These are phyloP conservation scores for Sequoiadendron giganteum DNA, from an alignment of 75 land plant species.

Conservation along the genomic window DNA sequence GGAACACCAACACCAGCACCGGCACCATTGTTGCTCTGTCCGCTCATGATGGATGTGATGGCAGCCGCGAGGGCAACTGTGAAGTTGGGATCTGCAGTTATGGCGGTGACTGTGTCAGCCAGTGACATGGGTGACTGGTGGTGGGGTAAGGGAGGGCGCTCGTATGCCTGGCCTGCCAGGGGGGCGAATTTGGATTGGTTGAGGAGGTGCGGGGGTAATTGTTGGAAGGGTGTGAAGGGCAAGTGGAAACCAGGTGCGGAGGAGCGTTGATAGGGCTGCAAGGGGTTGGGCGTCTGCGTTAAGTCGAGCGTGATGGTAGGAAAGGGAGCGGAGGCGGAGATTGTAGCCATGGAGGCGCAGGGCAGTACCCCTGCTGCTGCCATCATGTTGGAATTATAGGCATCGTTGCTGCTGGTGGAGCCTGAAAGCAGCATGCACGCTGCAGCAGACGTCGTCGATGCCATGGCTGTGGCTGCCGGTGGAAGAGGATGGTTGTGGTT, in stretches of 20 bases:
- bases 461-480: background rate
- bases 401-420: constrained; percentile 12
- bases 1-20: no score
- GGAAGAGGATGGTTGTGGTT: background rate
- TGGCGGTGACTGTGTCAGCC: constrained; percentile 38
- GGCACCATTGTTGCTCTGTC: background rate
- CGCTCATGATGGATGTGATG: constrained; percentile 41
- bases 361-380: background rate
- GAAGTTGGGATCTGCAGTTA: constrained; percentile 74
- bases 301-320: constrained; percentile 62
- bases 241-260: background rate
- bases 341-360: constrained; percentile 29
- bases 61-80: constrained; percentile 73
- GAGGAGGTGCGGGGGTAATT: constrained; percentile 11
- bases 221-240: no score
- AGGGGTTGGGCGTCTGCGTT: constrained; percentile 21
- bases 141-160: background rate
- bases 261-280: background rate
- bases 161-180: background rate
- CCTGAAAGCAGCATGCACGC: constrained; percentile 39
- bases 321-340: constrained; percentile 63
- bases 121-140: constrained; percentile 13
- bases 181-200: background rate
- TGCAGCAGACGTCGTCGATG: constrained; percentile 33
- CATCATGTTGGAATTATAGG: background rate